phyloP scores from a whole-genome alignment of 1,284 basidiomycete genomes.

The Cryptococcus sp. region DNA sequence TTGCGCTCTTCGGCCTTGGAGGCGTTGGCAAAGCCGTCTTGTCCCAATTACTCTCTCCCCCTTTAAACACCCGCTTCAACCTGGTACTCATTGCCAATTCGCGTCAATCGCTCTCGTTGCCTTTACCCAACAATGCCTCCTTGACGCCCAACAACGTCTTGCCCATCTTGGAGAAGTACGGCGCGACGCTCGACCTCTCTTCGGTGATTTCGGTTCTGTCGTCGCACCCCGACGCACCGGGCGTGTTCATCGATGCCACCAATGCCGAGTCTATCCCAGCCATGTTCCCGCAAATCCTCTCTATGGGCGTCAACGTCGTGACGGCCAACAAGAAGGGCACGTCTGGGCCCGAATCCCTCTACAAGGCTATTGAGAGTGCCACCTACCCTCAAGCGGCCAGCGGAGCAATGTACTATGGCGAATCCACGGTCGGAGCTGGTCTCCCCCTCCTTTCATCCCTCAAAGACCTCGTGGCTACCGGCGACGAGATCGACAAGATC shows the following conservation, averaged over 20 bases:
- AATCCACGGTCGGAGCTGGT: slow-evolving; percentile 94
- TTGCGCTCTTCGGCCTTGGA: slow-evolving; percentile 82
- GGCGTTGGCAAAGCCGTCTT: slow-evolving; percentile 85
- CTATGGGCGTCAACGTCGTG: slow-evolving; percentile 79
- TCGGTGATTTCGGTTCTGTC: slow-evolving; percentile 52
- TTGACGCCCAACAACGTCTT: slow-evolving; percentile 54
- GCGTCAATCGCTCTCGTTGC: slow-evolving; percentile 64
- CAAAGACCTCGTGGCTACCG: slow-evolving; percentile 86
- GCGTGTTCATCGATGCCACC: slow-evolving; percentile 91
- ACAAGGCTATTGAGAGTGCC: slow-evolving; percentile 65
- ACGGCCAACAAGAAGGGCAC: slow-evolving; percentile 99
- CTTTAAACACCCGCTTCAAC: slow-evolving; percentile 64
- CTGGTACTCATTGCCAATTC: slow-evolving; percentile 79
- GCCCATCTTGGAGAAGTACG: slow-evolving; percentile 49
- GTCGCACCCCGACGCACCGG: slow-evolving; percentile 58
- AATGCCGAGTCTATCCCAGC: slow-evolving; percentile 80
- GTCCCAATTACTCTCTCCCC: slow-evolving; percentile 64
- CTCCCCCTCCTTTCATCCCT: slow-evolving; percentile 89
- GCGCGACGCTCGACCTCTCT: slow-evolving; percentile 53
- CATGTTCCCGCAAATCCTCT: slow-evolving; percentile 80
- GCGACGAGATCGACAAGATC: slow-evolving; percentile 71
- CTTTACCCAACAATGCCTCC: slow-evolving; percentile 46
- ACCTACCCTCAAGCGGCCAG: slow-evolving; percentile 58
- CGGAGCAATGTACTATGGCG: slow-evolving; percentile 69
- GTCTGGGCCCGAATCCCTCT: slow-evolving; percentile 73